A percentile compares a stretch with the other conserved stretches of the same genome.
Evolutionary conservation across 2,329 filamentous ascomycete genomes (phyloP).

Genomic region (Phoma sp.): DNA sequence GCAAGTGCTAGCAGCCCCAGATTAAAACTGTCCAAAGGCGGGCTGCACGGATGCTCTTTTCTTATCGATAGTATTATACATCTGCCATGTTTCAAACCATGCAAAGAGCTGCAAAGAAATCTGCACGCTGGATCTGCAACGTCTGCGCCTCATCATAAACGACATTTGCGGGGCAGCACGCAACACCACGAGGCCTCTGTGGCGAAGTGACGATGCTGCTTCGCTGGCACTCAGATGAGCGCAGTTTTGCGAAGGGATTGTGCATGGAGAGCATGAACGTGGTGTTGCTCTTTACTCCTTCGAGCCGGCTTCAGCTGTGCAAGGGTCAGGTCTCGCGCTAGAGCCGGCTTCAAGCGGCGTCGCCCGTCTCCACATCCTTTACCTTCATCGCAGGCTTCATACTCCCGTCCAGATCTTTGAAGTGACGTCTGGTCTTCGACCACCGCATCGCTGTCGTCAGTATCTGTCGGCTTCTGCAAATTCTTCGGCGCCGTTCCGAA

Average conservation of each 20-base stretch:
- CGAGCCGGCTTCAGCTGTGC: constrained; percentile 40
- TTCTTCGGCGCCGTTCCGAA: constrained; percentile 37
- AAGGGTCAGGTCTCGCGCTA: constrained; percentile 28
- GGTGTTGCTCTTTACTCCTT: constrained; percentile 21
- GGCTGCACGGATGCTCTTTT: background rate
- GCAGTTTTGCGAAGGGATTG: constrained; percentile 7
- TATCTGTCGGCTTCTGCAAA: constrained; percentile 24
- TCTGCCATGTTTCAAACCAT: constrained; percentile 42
- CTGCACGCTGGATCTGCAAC: constrained; percentile 9
- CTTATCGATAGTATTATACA: constrained; percentile 40
- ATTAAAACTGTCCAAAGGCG: constrained; percentile 6
- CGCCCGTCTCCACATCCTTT: constrained; percentile 11
- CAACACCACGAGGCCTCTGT: constrained; percentile 31
- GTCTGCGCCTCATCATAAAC: constrained; percentile 42
- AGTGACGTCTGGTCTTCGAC: constrained; percentile 9
- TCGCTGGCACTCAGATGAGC: constrained; percentile 25
- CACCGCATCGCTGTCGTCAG: constrained; percentile 24
- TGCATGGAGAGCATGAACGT: constrained; percentile 36
- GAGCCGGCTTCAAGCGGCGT: constrained; percentile 30
- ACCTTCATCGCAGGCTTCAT: constrained; percentile 13
- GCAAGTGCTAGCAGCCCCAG: constrained; percentile 13
- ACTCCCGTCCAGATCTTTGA: constrained; percentile 18
- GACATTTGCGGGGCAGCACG: constrained; percentile 23
- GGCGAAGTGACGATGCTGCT: constrained; percentile 26
- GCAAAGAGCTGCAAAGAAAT: constrained; percentile 24